Percentiles rank a stretch among this genome's conserved stretches.
Evolutionary conservation across 2,329 filamentous ascomycete genomes (phyloP).

Genomic region (Byssoonygena ceratinophila): DNA sequence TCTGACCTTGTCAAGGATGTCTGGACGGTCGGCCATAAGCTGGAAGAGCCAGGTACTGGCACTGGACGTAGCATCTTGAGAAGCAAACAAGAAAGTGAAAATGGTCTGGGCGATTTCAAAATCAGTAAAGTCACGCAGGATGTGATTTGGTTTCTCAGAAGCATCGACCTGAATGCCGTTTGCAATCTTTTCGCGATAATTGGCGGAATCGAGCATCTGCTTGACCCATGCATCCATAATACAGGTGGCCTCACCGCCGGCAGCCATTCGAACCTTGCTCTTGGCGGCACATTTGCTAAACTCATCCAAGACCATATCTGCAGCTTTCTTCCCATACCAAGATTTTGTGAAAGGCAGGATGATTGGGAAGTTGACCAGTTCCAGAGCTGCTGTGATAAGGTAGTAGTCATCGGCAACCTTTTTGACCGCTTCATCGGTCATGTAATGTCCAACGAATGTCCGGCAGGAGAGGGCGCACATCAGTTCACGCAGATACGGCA

Average conservation of each 20-base stretch:
- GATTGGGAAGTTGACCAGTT: conserved; percentile 96
- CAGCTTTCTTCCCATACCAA: conserved; percentile 93
- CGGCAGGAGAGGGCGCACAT: conserved; percentile 92
- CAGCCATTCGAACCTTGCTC: conserved; percentile 82
- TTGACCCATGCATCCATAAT: conserved; percentile 95
- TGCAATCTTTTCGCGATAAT: conserved; percentile 67
- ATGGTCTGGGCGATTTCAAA: conserved; percentile 86
- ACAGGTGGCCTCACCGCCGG: conserved; percentile 74
- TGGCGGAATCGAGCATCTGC: conserved; percentile 73
- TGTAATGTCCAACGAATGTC: conserved; percentile 95
- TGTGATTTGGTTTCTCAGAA: conserved; percentile 67
- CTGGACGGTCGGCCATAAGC: conserved; percentile 84
- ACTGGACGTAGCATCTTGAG: conserved; percentile 91
- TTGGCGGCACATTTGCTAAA: conserved; percentile 88
- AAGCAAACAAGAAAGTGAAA: conserved; percentile 95
- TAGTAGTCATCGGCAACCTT: conserved; percentile 96
- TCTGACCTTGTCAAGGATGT: conserved; percentile 76
- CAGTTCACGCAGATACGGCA: conserved; percentile 83
- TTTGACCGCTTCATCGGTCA: conserved; percentile 79
- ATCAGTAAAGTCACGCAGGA: conserved; percentile 79
- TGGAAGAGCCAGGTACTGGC: conserved; percentile 94
- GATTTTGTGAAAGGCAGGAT: conserved; percentile 91
- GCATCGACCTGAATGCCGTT: conserved; percentile 58
- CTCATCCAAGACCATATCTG: conserved; percentile 81
- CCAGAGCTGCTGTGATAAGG: conserved; percentile 85